phyloP scores from a whole-genome alignment of 148 eudicot genomes.

The Dianthus caryophyllus region DNA sequence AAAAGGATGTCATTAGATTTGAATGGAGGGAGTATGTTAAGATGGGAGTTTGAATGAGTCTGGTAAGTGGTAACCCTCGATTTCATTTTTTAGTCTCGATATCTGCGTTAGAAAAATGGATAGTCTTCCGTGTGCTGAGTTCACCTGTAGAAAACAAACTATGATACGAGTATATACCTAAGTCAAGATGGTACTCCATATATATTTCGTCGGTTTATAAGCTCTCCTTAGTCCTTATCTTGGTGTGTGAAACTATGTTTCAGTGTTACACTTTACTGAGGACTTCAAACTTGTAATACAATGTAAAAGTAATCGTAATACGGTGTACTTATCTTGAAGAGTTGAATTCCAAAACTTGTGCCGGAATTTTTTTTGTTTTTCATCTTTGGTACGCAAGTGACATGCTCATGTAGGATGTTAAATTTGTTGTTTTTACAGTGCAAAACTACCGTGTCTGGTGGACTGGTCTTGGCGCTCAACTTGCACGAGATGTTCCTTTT shows the following conservation, averaged over 20 bases:
- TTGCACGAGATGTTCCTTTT: constrained; percentile 93
- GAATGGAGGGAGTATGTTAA: too few species aligned
- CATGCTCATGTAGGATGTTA: neutral
- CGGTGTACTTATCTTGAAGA: neutral
- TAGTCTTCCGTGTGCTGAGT: neutral
- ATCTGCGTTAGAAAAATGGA: neutral
- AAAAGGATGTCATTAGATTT: too few species aligned
- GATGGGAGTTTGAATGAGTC: too few species aligned
- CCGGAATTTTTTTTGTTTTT: neutral
- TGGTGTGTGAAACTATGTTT: neutral
- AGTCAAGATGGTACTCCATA: neutral
- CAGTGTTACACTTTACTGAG: too few species aligned
- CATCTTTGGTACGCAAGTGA: neutral
- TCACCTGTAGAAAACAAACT: neutral
- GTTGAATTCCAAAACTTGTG: neutral
- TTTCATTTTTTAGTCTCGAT: neutral
- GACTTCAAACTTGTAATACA: too few species aligned
- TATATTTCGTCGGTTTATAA: neutral
- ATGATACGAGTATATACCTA: neutral
- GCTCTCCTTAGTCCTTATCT: neutral
- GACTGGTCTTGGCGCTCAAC: constrained; percentile 96
- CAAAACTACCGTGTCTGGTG: constrained; percentile 67
- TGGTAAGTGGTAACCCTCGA: neutral
- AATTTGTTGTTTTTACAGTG: constrained; percentile 28
- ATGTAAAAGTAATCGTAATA: too few species aligned